Evolutionary conservation across 108 stramenopile species (phyloP), one percentile per base, ranked within the genome.

Genomic region (Skeletonema marinoi): DNA sequence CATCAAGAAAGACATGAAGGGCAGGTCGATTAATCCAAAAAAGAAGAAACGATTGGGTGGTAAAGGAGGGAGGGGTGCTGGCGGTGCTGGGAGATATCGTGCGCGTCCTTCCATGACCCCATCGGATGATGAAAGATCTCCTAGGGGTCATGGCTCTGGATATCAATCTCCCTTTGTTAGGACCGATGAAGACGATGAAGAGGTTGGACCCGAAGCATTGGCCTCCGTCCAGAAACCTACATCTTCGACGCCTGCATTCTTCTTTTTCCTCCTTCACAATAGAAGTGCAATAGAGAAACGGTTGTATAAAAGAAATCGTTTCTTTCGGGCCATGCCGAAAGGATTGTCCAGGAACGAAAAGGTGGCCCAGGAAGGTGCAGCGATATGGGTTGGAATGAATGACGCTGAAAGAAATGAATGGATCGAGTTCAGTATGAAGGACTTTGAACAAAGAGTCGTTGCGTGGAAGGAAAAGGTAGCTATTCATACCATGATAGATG

Each of bases 391-490:
- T 10, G 88, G 80, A 48, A 44, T 90, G 59, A 71, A 70, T n/a
- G 62, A 67, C 0, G 25, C 54, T 13, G 94, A 95, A 21, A 66
- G 81, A 30, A 65, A 69, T 7, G 78, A 88, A 50, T 95, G 88
- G 73, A 70, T 93, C 39, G 85, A 79, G 29, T 70, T 88, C 71
- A 81, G 89, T 6, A 92, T 95, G 83, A 73, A 82, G 9, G 92
- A 95, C 54, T 93, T 89, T 71, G 92, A 93, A 66, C 66, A 84
- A 31, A 66, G 86, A 11, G 85, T 92, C 36, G 75, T 92, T 56
- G 82, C 87, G 54, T 95, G 94, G 94, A 95, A 95, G 74, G 88
- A 95, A 80, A 90, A 90, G 54, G 90, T 93, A 75, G 88, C 60
- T 46, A 78, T 93, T 10, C 85, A 84, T 54, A 79, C 88, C 21